Percentiles rank a stretch among this genome's conserved stretches.
phyloP scores from a whole-genome alignment of 176 grass and related monocot species.

The Oryza rufipogon region DNA sequence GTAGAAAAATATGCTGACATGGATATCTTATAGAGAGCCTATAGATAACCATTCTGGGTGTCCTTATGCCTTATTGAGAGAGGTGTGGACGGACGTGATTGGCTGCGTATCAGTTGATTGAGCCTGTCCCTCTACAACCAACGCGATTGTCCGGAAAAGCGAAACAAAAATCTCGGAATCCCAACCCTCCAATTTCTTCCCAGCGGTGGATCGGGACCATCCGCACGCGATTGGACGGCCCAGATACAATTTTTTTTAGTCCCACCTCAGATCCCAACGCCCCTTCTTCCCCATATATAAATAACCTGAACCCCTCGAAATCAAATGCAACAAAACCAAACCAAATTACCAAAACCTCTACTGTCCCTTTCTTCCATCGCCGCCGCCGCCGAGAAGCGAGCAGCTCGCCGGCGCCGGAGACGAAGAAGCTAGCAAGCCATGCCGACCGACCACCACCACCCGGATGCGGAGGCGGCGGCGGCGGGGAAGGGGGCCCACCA shows the following conservation, averaged over 20 bases:
- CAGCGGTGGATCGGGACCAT: not conserved
- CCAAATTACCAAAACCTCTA: not conserved
- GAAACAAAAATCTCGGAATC: not conserved
- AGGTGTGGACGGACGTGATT: not conserved
- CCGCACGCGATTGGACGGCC: not conserved
- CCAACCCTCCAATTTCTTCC: not conserved
- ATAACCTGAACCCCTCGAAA: not conserved
- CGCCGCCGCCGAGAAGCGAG: no score
- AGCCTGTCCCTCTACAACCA: not conserved
- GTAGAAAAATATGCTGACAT: no score
- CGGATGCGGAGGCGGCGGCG: not conserved
- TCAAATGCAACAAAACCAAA: not conserved
- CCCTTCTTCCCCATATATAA: not conserved
- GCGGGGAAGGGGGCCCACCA: slow-evolving; percentile 14
- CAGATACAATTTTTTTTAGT: not conserved
- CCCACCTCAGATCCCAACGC: not conserved
- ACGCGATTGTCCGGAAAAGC: not conserved
- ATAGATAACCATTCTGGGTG: no score
- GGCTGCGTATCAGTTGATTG: not conserved
- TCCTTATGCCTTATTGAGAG: not conserved
- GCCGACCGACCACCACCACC: slow-evolving; percentile 28
- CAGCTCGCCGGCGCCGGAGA: not conserved
- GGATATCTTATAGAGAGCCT: no score
- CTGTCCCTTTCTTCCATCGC: not conserved
- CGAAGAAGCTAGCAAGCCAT: not conserved